A percentile compares a stretch with the other conserved stretches of the same genome.
phyloP scores from a whole-genome alignment of 2,329 filamentous ascomycete genomes.

The Aureobasidium subglaciale region DNA sequence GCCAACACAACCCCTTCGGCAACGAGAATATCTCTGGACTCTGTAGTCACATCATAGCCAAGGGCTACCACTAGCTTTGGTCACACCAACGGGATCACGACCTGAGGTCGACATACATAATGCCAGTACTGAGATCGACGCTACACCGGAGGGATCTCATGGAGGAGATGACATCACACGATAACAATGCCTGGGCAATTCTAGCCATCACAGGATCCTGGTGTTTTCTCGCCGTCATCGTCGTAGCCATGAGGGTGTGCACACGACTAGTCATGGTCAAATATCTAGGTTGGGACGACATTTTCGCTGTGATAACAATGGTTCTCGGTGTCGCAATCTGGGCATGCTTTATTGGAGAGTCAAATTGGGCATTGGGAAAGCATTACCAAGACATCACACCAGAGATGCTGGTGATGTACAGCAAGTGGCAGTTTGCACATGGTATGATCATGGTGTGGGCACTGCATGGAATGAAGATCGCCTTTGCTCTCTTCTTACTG shows the following conservation, averaged over 20 bases:
- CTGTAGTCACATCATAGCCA: too few relatives aligned
- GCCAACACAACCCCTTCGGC: too few relatives aligned
- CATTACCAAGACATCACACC: slow-evolving; percentile 29
- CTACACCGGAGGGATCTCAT: neutral
- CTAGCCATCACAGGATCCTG: slow-evolving; percentile 17
- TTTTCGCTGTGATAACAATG: slow-evolving; percentile 36
- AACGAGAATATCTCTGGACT: neutral
- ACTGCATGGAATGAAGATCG: slow-evolving; percentile 42
- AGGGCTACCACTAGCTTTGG: neutral
- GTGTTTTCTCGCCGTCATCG: slow-evolving; percentile 17
- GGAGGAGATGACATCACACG: slow-evolving; percentile 1
- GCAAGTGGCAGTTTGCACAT: slow-evolving; percentile 40
- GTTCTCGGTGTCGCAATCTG: slow-evolving; percentile 29
- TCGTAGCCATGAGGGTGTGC: slow-evolving; percentile 14
- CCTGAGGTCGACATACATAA: neutral
- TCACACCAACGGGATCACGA: neutral
- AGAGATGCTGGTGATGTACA: slow-evolving; percentile 30
- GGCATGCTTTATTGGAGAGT: slow-evolving; percentile 40
- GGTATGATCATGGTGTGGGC: slow-evolving; percentile 41
- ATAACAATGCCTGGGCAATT: slow-evolving; percentile 16
- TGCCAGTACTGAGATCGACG: neutral
- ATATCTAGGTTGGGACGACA: slow-evolving; percentile 45
- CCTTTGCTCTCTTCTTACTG: slow-evolving; percentile 41
- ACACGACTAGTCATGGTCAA: slow-evolving; percentile 43
- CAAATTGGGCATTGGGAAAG: slow-evolving; percentile 41